Evolutionary conservation across 345 rosid species (phyloP).

Genomic region (Raphanus sativus): DNA sequence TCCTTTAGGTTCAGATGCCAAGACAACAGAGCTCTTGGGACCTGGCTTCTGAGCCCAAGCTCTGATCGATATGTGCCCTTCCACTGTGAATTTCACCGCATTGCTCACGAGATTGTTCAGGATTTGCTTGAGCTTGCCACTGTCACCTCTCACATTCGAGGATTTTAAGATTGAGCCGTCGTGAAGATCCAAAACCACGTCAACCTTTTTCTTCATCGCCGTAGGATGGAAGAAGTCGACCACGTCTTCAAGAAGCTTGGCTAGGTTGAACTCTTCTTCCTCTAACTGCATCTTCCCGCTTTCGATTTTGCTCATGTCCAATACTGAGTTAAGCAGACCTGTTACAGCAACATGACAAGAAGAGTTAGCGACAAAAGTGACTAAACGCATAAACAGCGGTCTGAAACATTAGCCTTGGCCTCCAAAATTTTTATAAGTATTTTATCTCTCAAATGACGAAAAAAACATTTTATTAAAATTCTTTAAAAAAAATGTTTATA

Average conservation of each 20-base stretch:
- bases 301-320: constrained; percentile 80
- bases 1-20: constrained; percentile 31
- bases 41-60: constrained; percentile 61
- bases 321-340: constrained; percentile 68
- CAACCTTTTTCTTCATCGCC: constrained; percentile 65
- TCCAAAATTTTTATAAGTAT: not conserved
- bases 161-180: constrained; percentile 56
- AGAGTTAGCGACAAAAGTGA: not conserved
- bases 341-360: constrained; percentile 15
- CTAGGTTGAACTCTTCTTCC: constrained; percentile 67
- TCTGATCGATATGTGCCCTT: constrained; percentile 63
- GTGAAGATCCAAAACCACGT: constrained; percentile 58
- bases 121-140: constrained; percentile 61
- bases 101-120: constrained; percentile 67
- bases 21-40: constrained; percentile 26
- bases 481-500: no score
- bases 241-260: constrained; percentile 56
- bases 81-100: constrained; percentile 75
- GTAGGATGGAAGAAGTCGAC: constrained; percentile 62
- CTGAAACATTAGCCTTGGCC: not conserved
- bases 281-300: constrained; percentile 77
- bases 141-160: constrained; percentile 60
- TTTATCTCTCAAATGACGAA: no score
- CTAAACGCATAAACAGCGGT: not conserved
- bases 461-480: no score